Conservation (phyloP, 2,329 filamentous ascomycete species). For the Phialocephala subalpina region DNA sequence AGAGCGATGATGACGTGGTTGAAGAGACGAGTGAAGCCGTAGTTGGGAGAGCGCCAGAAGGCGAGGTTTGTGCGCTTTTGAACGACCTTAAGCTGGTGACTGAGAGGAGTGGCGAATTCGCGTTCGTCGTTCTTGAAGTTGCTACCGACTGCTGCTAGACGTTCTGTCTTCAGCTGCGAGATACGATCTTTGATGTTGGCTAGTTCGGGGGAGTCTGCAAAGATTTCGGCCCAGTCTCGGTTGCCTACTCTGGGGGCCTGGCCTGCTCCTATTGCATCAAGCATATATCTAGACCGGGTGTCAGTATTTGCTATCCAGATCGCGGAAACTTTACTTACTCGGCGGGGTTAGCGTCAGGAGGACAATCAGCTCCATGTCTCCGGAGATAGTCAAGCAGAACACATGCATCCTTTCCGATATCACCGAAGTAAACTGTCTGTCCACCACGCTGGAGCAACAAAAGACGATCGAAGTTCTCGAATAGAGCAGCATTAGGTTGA, state of each 20-base stretch:
- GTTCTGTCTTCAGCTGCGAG: constrained; percentile 59
- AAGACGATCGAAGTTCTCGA: constrained; percentile 74
- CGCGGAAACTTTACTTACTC: constrained; percentile 53
- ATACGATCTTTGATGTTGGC: constrained; percentile 63
- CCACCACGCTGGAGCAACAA: constrained; percentile 70
- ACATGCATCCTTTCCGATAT: constrained; percentile 69
- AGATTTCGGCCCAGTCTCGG: constrained; percentile 70
- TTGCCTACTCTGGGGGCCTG: constrained; percentile 68
- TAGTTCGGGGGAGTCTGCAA: constrained; percentile 65
- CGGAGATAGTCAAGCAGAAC: constrained; percentile 58
- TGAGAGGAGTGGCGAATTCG: constrained; percentile 84
- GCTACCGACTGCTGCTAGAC: constrained; percentile 53
- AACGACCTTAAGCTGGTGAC: constrained; percentile 81
- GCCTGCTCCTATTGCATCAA: constrained; percentile 70
- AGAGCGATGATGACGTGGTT: constrained; percentile 83
- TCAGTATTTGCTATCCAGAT: not conserved
- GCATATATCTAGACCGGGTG: constrained; percentile 30
- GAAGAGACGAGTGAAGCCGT: constrained; percentile 87
- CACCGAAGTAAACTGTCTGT: constrained; percentile 71
- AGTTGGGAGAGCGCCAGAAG: constrained; percentile 88
- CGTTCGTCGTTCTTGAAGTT: constrained; percentile 56
- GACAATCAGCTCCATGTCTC: constrained; percentile 57
- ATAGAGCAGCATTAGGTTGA: constrained; percentile 73
- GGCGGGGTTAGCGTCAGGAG: constrained; percentile 60
- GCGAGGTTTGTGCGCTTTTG: constrained; percentile 76